Evolutionary conservation across 2,329 filamentous ascomycete species (phyloP).

Genomic region (Chrysoporthe puriensis): DNA sequence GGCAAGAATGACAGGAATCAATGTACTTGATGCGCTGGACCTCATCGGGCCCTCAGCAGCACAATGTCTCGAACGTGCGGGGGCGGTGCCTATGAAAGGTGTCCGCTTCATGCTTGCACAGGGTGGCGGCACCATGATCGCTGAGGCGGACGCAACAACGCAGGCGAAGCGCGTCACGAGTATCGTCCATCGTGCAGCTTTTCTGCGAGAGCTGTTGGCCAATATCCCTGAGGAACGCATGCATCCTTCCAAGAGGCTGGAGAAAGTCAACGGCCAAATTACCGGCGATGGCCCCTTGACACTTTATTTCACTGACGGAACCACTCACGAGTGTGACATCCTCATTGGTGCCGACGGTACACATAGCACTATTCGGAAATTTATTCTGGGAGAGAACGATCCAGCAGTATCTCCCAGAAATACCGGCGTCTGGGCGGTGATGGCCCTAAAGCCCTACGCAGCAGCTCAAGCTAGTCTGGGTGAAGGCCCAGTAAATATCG

Average conservation of each 20-base stretch:
- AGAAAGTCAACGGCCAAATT: constrained; percentile 4
- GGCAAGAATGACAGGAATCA: no score
- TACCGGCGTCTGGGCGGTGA: constrained; percentile 31
- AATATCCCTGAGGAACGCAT: constrained; percentile 29
- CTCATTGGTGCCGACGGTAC: constrained; percentile 46
- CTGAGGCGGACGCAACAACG: not conserved
- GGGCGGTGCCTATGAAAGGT: constrained; percentile 6
- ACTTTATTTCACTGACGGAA: constrained; percentile 32
- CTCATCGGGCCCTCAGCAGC: constrained; percentile 19
- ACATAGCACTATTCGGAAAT: constrained; percentile 41
- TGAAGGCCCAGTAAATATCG: constrained; percentile 23
- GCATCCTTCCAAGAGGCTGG: constrained; percentile 34
- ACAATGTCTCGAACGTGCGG: constrained; percentile 22
- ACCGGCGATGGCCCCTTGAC: constrained; percentile 19
- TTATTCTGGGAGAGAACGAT: constrained; percentile 37
- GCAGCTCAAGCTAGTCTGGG: constrained; percentile 32
- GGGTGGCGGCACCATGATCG: not conserved
- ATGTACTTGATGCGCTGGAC: not conserved
- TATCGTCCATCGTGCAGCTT: constrained; percentile 31
- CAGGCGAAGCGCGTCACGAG: constrained; percentile 27
- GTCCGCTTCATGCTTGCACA: constrained; percentile 10
- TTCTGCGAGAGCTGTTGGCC: constrained; percentile 30
- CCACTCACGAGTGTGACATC: constrained; percentile 38
- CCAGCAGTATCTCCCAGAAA: constrained; percentile 31
- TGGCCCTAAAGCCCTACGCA: constrained; percentile 31